Percentiles rank a stretch among this genome's conserved stretches.
These are phyloP conservation scores for Coix lacrymajobi DNA, from an alignment of 176 grass and related monocot genomes.

Conservation along the genomic window DNA sequence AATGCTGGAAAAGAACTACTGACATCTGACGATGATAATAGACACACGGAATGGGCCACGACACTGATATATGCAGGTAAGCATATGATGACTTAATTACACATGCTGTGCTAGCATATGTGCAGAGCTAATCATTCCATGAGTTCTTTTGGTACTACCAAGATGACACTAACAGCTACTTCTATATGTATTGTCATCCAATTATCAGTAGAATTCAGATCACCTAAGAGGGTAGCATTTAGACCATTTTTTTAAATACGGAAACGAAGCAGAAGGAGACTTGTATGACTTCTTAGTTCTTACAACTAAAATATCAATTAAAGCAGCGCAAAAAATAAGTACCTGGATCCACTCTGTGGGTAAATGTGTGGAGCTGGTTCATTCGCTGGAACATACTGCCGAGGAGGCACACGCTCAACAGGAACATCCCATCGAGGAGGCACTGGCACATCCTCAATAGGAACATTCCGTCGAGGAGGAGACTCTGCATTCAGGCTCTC, in stretches of 20 bases:
- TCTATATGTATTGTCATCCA: background rate
- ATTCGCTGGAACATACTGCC: slow-evolving; percentile 23
- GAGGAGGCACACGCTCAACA: slow-evolving; percentile 33
- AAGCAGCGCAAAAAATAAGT: slow-evolving; percentile 5
- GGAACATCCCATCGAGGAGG: slow-evolving; percentile 40
- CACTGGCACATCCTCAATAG: slow-evolving; percentile 22
- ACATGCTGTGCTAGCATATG: background rate
- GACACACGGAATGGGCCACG: background rate
- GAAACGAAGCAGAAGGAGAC: background rate
- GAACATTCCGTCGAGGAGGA: slow-evolving; percentile 46
- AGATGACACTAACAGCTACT: background rate
- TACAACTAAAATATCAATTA: slow-evolving; percentile 9
- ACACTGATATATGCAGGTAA: background rate
- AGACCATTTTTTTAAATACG: background rate
- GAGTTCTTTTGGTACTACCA: background rate
- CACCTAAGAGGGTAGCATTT: background rate
- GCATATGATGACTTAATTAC: background rate
- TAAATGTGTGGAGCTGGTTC: slow-evolving; percentile 15
- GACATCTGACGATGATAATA: background rate
- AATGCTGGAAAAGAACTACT: slow-evolving; percentile 4
- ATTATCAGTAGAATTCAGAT: background rate
- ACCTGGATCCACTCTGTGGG: slow-evolving; percentile 58
- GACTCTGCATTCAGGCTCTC: slow-evolving; percentile 80
- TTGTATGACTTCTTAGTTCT: background rate
- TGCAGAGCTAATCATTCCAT: background rate